These are phyloP conservation scores for Botryotinia globosa DNA, from an alignment of 2,329 filamentous ascomycete species.

Conservation along the genomic window DNA sequence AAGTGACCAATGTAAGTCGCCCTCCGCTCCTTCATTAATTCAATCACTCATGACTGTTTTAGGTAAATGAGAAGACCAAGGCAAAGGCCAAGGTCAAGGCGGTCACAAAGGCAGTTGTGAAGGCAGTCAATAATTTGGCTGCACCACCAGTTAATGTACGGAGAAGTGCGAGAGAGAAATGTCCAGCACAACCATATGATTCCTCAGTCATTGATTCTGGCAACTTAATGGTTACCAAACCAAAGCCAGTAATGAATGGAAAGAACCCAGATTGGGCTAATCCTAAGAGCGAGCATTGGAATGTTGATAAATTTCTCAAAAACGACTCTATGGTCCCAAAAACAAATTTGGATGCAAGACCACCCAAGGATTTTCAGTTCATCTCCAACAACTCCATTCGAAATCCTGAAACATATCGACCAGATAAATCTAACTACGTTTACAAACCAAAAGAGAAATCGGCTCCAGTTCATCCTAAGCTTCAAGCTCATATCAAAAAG, in stretches of 20 bases:
- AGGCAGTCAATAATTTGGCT: background rate
- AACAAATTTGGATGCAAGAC: conserved; percentile 13
- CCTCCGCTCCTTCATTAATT: background rate
- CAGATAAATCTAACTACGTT: background rate
- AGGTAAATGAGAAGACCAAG: background rate
- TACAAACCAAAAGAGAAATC: background rate
- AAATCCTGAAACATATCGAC: conserved; percentile 6
- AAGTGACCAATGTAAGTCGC: background rate
- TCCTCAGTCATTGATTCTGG: background rate
- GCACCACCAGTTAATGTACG: background rate
- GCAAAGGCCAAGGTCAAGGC: background rate
- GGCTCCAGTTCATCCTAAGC: conserved; percentile 28
- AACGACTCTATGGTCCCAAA: conserved; percentile 5
- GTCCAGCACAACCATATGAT: background rate
- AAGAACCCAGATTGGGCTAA: conserved; percentile 25
- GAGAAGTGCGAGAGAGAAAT: conserved; percentile 10
- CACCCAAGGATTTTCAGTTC: conserved; percentile 3
- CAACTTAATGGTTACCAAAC: background rate
- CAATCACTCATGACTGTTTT: background rate
- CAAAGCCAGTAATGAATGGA: background rate
- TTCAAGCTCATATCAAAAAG: conserved; percentile 28
- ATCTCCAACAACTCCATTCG: conserved; percentile 2
- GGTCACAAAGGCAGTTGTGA: background rate
- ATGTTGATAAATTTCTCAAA: conserved; percentile 26
- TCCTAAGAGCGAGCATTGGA: conserved; percentile 28